phyloP scores from a whole-genome alignment of 176 grass and related monocot species.

The Avena atlantica region DNA sequence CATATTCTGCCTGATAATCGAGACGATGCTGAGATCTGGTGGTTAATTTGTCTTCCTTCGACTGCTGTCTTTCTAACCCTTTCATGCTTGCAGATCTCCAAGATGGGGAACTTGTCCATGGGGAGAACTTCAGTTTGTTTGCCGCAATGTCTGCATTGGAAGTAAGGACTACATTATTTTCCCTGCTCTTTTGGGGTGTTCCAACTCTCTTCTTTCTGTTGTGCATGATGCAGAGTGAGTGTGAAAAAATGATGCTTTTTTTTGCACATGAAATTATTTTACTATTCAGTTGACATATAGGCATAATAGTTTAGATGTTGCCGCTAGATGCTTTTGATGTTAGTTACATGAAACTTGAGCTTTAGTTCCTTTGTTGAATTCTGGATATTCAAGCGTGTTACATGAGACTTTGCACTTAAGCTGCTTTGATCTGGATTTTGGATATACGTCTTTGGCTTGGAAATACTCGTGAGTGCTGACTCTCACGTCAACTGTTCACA shows the following conservation, averaged over 20 bases:
- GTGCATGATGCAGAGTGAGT: constrained; percentile 2
- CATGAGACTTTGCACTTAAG: neutral
- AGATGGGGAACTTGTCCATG: constrained; percentile 92
- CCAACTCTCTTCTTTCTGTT: constrained; percentile 9
- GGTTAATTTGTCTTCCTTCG: neutral
- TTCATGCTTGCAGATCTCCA: constrained; percentile 77
- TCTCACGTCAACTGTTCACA: neutral
- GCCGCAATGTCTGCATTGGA: constrained; percentile 98
- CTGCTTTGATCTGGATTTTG: constrained; percentile 13
- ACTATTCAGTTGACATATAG: constrained; percentile 6
- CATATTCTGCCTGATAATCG: neutral
- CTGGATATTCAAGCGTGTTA: constrained; percentile 14
- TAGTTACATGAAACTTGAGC: constrained; percentile 21
- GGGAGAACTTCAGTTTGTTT: constrained; percentile 97
- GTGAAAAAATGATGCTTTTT: constrained; percentile 25
- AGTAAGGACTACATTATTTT: constrained; percentile 54
- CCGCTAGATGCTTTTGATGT: constrained; percentile 13
- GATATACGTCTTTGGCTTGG: neutral
- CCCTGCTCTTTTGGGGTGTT: constrained; percentile 25
- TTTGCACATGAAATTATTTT: constrained; percentile 28
- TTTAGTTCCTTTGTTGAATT: neutral
- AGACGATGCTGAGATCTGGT: neutral
- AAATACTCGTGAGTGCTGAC: neutral
- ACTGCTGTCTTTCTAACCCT: constrained; percentile 25
- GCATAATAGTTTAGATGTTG: neutral